These are phyloP conservation scores for Trichoderma reesei DNA, from an alignment of 495 filamentous ascomycete genomes.

Conservation along the genomic window DNA sequence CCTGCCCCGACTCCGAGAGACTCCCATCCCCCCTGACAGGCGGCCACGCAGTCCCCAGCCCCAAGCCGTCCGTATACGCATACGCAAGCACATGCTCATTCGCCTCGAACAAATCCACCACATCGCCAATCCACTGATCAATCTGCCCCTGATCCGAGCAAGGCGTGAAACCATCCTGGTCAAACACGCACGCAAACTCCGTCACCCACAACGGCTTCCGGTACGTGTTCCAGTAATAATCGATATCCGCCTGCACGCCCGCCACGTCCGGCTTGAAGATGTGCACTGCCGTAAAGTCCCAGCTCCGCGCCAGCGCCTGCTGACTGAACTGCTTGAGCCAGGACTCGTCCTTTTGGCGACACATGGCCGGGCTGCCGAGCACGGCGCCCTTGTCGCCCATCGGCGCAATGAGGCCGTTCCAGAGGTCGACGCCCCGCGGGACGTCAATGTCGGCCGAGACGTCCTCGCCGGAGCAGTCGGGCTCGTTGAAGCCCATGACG, in stretches of 20 bases:
- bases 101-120: neutral
- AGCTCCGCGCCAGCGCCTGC: neutral
- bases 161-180: neutral
- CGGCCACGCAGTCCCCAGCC: neutral
- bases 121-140: neutral
- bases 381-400: neutral
- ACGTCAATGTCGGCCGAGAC: neutral
- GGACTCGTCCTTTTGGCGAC: conserved; percentile 5
- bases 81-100: neutral
- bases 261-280: neutral
- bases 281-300: neutral
- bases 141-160: conserved; percentile 1
- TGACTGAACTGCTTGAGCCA: conserved; percentile 2
- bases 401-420: neutral
- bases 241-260: neutral
- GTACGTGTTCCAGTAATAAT: conserved; percentile 5
- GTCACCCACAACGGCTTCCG: conserved; percentile 1
- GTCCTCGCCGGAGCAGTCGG: neutral
- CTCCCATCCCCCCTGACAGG: neutral
- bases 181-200: conserved; percentile 3
- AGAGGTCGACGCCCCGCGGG: neutral
- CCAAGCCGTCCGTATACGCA: neutral
- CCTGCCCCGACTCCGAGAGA: neutral
- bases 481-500: neutral
- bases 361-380: conserved; percentile 1